These are phyloP conservation scores for Aspergillus vadensis DNA, from an alignment of 2,329 filamentous ascomycete species.

Conservation along the genomic window DNA sequence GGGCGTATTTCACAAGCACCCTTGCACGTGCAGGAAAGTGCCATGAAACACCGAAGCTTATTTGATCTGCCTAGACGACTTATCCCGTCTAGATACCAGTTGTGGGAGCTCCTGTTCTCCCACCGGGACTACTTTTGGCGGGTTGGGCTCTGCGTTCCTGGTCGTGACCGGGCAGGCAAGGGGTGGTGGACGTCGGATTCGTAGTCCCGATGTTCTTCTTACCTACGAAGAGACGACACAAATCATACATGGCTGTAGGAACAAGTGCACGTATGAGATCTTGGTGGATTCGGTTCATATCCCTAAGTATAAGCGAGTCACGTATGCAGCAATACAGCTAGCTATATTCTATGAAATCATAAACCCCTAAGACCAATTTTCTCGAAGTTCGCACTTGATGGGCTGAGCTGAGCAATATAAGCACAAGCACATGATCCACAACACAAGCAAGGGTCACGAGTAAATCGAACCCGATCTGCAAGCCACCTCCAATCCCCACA, in stretches of 20 bases:
- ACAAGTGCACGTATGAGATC: background rate
- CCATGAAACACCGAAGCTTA: background rate
- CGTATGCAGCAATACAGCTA: no score
- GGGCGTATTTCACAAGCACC: background rate
- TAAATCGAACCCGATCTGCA: no score
- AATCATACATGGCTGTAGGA: background rate
- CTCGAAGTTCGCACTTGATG: no score
- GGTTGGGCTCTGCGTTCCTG: conserved; percentile 83
- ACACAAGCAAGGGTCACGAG: no score
- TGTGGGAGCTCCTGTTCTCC: conserved; percentile 93
- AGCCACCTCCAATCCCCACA: no score
- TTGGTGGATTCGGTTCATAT: no score
- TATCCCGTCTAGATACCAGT: conserved; percentile 61
- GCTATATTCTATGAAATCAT: no score
- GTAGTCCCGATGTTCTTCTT: background rate
- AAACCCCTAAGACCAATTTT: no score
- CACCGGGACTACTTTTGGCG: conserved; percentile 98
- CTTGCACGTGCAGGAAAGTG: background rate
- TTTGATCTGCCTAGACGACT: conserved; percentile 24
- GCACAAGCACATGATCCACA: no score
- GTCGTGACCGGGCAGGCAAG: conserved; percentile 52
- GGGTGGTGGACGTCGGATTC: background rate
- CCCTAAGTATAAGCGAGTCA: no score
- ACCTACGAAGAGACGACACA: background rate
- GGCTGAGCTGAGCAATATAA: no score